Conservation (phyloP, 257 asterid species). For the Jacaranda mimosifolia region DNA sequence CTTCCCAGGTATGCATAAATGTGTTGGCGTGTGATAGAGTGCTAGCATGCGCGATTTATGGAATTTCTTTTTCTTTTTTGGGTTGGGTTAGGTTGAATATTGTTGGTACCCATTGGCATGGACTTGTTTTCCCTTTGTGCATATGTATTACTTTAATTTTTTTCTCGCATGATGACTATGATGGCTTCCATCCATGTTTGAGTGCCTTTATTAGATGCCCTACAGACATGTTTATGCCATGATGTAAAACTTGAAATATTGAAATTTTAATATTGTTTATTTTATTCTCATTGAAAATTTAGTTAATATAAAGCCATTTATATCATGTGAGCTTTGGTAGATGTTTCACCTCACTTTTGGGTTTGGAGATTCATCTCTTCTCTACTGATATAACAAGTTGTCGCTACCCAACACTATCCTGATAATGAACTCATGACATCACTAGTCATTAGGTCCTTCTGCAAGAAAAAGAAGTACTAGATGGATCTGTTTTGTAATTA, state of each 20-base stretch:
- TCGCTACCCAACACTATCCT: conserved; percentile 27
- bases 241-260: conserved; percentile 1
- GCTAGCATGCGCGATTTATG: conserved; percentile 34
- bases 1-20: conserved; percentile 76
- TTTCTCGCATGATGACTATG: conserved; percentile 37
- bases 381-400: conserved; percentile 20
- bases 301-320: neutral
- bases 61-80: neutral
- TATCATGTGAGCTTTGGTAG: conserved; percentile 24
- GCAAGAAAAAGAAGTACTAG: neutral
- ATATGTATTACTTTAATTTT: conserved; percentile 29
- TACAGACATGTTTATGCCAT: conserved; percentile 16
- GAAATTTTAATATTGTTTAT: neutral
- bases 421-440: conserved; percentile 22
- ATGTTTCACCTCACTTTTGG: conserved; percentile 30
- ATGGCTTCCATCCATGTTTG: conserved; percentile 32
- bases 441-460: conserved; percentile 1
- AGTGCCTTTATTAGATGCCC: conserved; percentile 26
- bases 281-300: conserved; percentile 5
- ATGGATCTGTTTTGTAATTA: conserved; percentile 3
- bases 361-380: conserved; percentile 19
- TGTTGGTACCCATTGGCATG: conserved; percentile 43
- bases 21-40: conserved; percentile 15
- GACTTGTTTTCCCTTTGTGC: conserved; percentile 36
- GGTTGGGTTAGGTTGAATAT: conserved; percentile 24